Conservation (phyloP, 352 stramenopile species). For the Phytophthora brassicae region DNA sequence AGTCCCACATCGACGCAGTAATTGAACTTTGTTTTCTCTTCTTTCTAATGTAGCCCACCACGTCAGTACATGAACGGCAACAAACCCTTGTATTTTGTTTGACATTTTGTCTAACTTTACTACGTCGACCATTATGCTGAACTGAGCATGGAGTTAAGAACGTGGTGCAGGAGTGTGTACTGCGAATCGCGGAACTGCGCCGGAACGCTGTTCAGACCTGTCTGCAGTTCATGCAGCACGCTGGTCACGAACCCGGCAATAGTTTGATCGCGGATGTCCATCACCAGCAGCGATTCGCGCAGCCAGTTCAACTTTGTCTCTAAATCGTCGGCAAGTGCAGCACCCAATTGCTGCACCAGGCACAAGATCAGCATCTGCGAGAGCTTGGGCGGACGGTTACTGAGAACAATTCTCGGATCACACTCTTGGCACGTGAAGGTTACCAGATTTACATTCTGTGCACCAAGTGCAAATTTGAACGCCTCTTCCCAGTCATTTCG, state of each 20-base stretch:
- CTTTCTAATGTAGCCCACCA: not conserved
- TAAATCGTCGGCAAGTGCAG: slow-evolving; percentile 65
- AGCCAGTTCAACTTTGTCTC: slow-evolving; percentile 77
- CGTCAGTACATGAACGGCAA: slow-evolving; percentile 2
- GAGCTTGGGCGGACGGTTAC: slow-evolving; percentile 65
- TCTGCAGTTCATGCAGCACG: slow-evolving; percentile 77
- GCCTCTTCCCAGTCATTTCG: slow-evolving; percentile 73
- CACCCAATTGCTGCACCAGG: slow-evolving; percentile 81
- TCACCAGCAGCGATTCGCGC: slow-evolving; percentile 79
- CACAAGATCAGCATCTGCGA: slow-evolving; percentile 88
- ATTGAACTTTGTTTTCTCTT: not conserved
- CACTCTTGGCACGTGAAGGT: slow-evolving; percentile 69
- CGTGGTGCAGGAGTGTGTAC: slow-evolving; percentile 83
- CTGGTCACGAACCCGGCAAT: slow-evolving; percentile 79
- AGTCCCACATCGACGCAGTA: not conserved
- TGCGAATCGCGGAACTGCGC: slow-evolving; percentile 69
- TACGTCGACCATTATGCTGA: slow-evolving; percentile 49
- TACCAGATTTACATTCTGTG: slow-evolving; percentile 76
- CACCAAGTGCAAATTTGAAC: slow-evolving; percentile 80
- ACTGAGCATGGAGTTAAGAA: slow-evolving; percentile 85
- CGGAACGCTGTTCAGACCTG: slow-evolving; percentile 61
- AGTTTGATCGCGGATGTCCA: slow-evolving; percentile 69
- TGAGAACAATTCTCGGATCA: slow-evolving; percentile 64
- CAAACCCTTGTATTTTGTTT: slow-evolving; percentile 23
- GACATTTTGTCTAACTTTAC: slow-evolving; percentile 24